A percentile compares a stretch with the other conserved stretches of the same genome.
These are phyloP conservation scores for Skeletonema grethae DNA, from an alignment of 108 stramenopile genomes.

Conservation along the genomic window DNA sequence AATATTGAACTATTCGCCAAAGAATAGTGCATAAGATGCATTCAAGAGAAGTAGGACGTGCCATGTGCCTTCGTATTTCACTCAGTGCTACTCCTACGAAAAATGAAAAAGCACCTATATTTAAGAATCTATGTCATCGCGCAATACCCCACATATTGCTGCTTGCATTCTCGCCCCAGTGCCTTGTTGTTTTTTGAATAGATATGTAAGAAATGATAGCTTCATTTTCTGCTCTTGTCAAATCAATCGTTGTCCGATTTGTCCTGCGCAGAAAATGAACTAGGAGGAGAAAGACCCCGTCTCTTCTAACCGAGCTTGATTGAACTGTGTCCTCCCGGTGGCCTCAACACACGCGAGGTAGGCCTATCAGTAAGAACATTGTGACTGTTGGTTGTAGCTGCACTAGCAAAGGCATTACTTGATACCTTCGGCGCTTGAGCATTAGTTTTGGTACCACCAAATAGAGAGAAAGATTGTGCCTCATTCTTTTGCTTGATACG, in stretches of 20 bases:
- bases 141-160: not conserved
- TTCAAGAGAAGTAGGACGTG: not conserved
- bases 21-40: too few species aligned
- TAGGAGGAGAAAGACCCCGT: not conserved
- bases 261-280: not conserved
- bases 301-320: slow-evolving; percentile 32
- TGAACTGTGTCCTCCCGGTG: slow-evolving; percentile 63
- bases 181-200: not conserved
- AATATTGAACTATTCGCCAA: too few species aligned
- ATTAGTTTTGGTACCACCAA: not conserved
- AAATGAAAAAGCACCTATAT: not conserved
- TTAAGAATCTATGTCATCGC: not conserved
- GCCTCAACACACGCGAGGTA: slow-evolving; percentile 60
- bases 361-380: slow-evolving; percentile 78
- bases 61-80: not conserved
- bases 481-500: slow-evolving; percentile 30
- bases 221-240: not conserved
- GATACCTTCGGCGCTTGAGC: slow-evolving; percentile 6
- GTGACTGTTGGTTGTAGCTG: slow-evolving; percentile 61
- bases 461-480: not conserved
- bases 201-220: not conserved
- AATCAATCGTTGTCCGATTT: not conserved
- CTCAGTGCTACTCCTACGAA: not conserved
- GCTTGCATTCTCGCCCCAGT: not conserved
- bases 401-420: slow-evolving; percentile 70